Base-by-base conservation (phyloP, 768 basidiomycete species). In the Filobasidium floriforme region DNA sequence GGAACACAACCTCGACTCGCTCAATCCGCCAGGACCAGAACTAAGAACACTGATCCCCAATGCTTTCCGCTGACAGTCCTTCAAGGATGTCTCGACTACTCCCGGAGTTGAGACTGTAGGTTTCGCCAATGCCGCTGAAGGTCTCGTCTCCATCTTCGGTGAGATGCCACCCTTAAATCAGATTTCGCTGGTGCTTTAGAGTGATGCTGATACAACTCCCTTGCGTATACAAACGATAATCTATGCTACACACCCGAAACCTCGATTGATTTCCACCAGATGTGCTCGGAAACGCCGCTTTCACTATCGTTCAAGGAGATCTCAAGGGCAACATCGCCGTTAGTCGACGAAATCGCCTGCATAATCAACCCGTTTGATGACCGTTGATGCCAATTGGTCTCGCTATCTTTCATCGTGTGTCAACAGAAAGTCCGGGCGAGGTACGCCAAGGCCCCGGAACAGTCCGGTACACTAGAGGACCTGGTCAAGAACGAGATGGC, bases 61-160 rank as follows among this genome's bases (percentile, higher is more conserved):
- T 37, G 9, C 32, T 9, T 37, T 37, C 9, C 32, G 32, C 9
- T 37, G 4, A 24, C 46, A 98, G 94, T 93, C 90, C n/a, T 99
- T 92, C 77, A 86, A 87, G 71, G 88, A 93, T 79, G 94, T 98
- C 46, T 84, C 88, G 37, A 89, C 88, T 63, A 87, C 90, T 71
- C 84, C 83, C 72, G 94, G 94, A 68, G 85, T 98, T 76, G 87
- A 98, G 77, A 98, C 96, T 18, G 77, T 85, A 54, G 81, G 83
- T 59, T 99, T 98, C 81, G 83, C 93, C 72, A 87, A 94, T 72
- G 96, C 94, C 9, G 82, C 89, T 1, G 83, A 89, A 65, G 94
- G 92, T 44, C 83, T 99, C 55, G 88, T 92, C 67, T 87, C 87
- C 65, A 81, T 98, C 72, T 96, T 99, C 77, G 91, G 94, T 96